Conservation (phyloP, 225 moss, liverwort and hornwort species). For the Polytrichum commune region DNA sequence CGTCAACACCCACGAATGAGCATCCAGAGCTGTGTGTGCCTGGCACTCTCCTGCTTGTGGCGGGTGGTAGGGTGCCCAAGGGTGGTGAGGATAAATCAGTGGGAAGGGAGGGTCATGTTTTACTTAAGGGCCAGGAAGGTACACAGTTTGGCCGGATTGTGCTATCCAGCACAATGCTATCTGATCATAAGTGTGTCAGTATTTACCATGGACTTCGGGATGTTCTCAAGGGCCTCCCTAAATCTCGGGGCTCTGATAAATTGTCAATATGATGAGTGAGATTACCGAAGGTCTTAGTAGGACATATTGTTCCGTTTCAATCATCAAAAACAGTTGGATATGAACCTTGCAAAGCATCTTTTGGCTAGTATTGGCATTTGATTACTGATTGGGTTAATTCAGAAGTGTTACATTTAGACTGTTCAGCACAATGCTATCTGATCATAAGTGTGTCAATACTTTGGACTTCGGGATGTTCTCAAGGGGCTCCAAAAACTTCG, state of each 20-base stretch:
- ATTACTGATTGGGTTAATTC: too few species aligned
- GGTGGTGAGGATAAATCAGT: slow-evolving; percentile 32
- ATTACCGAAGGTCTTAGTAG: too few species aligned
- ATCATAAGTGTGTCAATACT: slow-evolving; percentile 50
- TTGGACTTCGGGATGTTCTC: not conserved
- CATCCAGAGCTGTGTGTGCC: slow-evolving; percentile 49
- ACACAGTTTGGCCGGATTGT: slow-evolving; percentile 71
- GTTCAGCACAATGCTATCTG: slow-evolving; percentile 47
- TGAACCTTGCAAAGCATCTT: too few species aligned
- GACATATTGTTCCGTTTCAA: too few species aligned
- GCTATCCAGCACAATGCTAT: slow-evolving; percentile 72
- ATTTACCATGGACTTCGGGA: slow-evolving; percentile 81
- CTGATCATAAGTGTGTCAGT: slow-evolving; percentile 81
- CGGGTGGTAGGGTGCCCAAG: slow-evolving; percentile 30
- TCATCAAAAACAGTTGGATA: too few species aligned
- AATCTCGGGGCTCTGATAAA: slow-evolving; percentile 31
- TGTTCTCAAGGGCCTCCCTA: slow-evolving; percentile 76
- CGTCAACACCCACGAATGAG: not conserved
- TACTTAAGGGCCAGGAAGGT: slow-evolving; percentile 60
- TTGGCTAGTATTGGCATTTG: too few species aligned
- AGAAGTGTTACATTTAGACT: not conserved
- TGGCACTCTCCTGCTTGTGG: slow-evolving; percentile 33
- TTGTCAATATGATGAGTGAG: slow-evolving; percentile 23
- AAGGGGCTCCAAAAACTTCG: too few species aligned
- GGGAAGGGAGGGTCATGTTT: slow-evolving; percentile 38